Evolutionary conservation across 352 stramenopile genomes (phyloP), one percentile per base, ranked within the genome.

Genomic region (Pythium chondricola): DNA sequence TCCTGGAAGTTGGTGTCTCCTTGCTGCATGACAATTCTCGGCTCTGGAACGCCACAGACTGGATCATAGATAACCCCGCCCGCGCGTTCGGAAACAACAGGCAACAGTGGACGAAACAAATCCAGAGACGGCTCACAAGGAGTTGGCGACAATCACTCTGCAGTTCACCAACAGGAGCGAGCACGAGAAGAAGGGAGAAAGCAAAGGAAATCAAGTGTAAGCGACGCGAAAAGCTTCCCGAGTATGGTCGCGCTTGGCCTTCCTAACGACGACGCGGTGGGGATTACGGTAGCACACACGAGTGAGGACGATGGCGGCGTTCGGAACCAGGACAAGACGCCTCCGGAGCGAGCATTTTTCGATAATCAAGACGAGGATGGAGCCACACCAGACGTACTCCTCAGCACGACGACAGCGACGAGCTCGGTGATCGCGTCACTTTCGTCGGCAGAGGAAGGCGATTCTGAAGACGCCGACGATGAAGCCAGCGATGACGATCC

Each of bases 401-500:
- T 61, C n/a, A 61, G 52, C 32, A 61, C 52, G 20, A 55, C 39
- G 45, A 61, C 52, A 9, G 52, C 39, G 18, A 42, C 52, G 45
- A 61, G 44, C 16, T 54, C 52, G 11, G 33, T 46, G 44, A 39
- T 44, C n/a, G 44, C 48, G 39, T 61, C 52, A 6, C 32, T 59
- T 24, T 53, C 51, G 41, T 57, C 49, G 3, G 43, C 43, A 6
- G 43, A 47, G 2, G 41, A 52, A 11, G 51, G 56, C 52, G 62
- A 71, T 21, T 70, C 72, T 33, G 68, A 67, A 25, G 47, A 49
- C 24, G 60, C 60, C 36, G 64, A 70, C 43, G 41, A 65, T 17
- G 63, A 68, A 26, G 74, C 71, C 32, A 81, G 67, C 61, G 74
- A 84, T 42, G 31, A 53, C 30, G 52, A 59, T 29, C 42, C 39